These are phyloP conservation scores for Alliaria petiolata DNA, from an alignment of 345 rosid species.

Conservation along the genomic window DNA sequence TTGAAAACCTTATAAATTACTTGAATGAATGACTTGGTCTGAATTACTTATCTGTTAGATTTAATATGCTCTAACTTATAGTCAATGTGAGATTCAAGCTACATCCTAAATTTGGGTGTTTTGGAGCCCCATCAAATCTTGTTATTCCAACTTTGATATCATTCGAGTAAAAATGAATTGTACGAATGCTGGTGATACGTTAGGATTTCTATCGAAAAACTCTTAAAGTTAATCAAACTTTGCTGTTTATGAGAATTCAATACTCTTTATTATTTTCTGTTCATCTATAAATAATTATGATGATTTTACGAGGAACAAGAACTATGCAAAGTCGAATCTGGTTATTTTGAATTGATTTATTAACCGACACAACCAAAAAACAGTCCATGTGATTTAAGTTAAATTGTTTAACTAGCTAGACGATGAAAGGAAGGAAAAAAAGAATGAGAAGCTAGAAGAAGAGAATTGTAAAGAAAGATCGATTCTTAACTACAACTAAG, in stretches of 20 bases:
- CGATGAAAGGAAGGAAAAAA: background rate
- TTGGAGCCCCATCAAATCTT: background rate
- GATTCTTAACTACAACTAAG: slow-evolving; percentile 9
- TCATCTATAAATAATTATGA: background rate
- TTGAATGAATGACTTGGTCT: background rate
- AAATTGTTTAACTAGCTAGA: background rate
- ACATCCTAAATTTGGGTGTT: background rate
- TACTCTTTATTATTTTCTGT: background rate
- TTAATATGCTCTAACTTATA: background rate
- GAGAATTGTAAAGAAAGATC: background rate
- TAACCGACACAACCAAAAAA: background rate
- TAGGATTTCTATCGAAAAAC: background rate
- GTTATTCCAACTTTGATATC: background rate
- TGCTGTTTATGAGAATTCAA: background rate
- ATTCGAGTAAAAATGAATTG: background rate
- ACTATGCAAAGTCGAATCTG: background rate
- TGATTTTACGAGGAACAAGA: background rate
- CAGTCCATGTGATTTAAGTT: background rate
- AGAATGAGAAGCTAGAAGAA: slow-evolving; percentile 1
- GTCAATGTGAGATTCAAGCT: background rate
- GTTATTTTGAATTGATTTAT: background rate
- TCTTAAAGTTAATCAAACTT: background rate
- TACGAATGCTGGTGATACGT: background rate
- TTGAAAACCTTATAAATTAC: background rate
- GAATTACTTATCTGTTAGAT: background rate